phyloP scores from a whole-genome alignment of 2,329 filamentous ascomycete species.

The Furcasterigmium furcatum region DNA sequence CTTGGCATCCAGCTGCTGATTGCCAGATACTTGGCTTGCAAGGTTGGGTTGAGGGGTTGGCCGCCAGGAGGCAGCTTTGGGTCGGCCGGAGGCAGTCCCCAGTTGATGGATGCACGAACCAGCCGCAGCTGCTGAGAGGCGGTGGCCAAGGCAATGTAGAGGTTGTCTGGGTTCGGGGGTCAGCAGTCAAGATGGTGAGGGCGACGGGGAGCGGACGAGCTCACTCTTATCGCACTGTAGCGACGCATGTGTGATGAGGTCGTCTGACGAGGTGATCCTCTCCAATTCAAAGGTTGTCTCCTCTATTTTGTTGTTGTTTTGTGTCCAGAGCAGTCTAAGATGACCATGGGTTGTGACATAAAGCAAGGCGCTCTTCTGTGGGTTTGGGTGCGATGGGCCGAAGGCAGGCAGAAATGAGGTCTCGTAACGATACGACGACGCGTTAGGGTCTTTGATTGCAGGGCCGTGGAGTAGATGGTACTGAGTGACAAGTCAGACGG shows the following conservation, averaged over 20 bases:
- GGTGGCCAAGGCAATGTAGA: conserved; percentile 54
- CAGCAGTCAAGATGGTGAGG: conserved; percentile 4
- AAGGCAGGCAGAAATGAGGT: conserved; percentile 62
- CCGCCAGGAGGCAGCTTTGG: conserved; percentile 46
- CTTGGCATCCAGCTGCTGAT: conserved; percentile 54
- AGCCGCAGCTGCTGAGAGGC: conserved; percentile 70
- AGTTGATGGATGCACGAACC: conserved; percentile 70
- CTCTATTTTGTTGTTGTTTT: conserved; percentile 68
- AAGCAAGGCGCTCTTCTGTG: conserved; percentile 69
- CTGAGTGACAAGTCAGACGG: conserved; percentile 1
- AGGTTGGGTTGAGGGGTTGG: conserved; percentile 45
- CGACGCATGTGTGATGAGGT: conserved; percentile 77
- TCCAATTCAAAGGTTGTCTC: conserved; percentile 74
- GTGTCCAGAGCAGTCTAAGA: conserved; percentile 74
- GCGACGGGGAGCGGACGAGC: conserved; percentile 12
- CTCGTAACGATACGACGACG: conserved; percentile 66
- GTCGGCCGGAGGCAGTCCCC: conserved; percentile 61
- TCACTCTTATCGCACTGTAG: conserved; percentile 72
- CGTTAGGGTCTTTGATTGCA: conserved; percentile 51
- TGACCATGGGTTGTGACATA: conserved; percentile 72
- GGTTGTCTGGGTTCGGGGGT: conserved; percentile 9
- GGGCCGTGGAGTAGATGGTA: conserved; percentile 54
- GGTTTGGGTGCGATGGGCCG: conserved; percentile 70
- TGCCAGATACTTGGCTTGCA: conserved; percentile 54
- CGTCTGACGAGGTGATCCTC: conserved; percentile 66